A percentile compares a stretch with the other conserved stretches of the same genome.
Evolutionary conservation across 176 grass and related monocot genomes (phyloP).

Genomic region (Avena sativa): DNA sequence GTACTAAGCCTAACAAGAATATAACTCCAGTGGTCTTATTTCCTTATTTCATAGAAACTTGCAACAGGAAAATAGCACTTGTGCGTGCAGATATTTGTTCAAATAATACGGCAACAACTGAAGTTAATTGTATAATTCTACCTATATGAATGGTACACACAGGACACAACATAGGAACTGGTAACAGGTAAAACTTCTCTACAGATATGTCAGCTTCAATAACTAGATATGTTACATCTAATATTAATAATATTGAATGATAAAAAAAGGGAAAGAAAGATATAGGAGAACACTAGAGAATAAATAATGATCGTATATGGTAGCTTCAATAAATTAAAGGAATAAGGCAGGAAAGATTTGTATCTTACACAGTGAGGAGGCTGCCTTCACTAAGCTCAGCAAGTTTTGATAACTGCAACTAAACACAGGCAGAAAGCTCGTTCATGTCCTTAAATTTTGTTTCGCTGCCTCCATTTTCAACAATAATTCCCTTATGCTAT

Average conservation of each 20-base stretch:
- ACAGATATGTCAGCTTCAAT: slow-evolving; percentile 2
- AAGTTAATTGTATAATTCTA: slow-evolving; percentile 18
- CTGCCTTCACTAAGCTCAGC: slow-evolving; percentile 35
- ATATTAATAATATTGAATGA: slow-evolving; percentile 14
- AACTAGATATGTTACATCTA: not conserved
- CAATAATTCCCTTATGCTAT: slow-evolving; percentile 78
- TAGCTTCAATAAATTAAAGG: slow-evolving; percentile 16
- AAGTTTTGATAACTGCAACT: not conserved
- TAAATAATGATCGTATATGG: slow-evolving; percentile 16
- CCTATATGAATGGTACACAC: not conserved
- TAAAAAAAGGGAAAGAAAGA: slow-evolving; percentile 4
- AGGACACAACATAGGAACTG: not conserved
- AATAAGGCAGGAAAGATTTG: slow-evolving; percentile 30
- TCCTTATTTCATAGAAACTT: slow-evolving; percentile 22
- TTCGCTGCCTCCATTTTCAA: slow-evolving; percentile 87
- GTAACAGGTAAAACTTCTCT: slow-evolving; percentile 21
- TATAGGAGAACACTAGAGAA: slow-evolving; percentile 16
- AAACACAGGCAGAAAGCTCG: slow-evolving; percentile 4
- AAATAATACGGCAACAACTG: slow-evolving; percentile 24
- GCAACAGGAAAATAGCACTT: not conserved
- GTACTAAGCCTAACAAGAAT: no score
- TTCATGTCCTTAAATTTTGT: slow-evolving; percentile 62
- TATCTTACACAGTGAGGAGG: slow-evolving; percentile 48
- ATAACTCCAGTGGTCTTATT: no score
- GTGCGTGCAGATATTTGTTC: not conserved